Evolutionary conservation across 1,139 yeast genomes (phyloP).

Genomic region (Hyphopichia wangnamkhiaoensis): DNA sequence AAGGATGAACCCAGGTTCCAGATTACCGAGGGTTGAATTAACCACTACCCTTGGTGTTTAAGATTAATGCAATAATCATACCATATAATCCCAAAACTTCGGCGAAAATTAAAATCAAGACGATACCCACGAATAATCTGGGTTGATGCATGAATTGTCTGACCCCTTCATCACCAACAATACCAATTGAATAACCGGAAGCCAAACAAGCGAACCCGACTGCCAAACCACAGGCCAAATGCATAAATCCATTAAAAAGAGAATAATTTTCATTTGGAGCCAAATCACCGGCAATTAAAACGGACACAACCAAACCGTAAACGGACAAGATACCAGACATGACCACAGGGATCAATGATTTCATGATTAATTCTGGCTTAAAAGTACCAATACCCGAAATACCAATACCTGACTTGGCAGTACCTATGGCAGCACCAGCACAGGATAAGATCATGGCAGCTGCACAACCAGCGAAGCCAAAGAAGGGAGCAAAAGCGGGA

Average conservation of each 20-base stretch:
- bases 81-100: conserved; percentile 98
- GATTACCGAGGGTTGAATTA: conserved; percentile 13
- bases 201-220: conserved; percentile 97
- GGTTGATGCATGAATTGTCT: conserved; percentile 97
- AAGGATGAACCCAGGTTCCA: too few relatives aligned
- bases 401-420: conserved; percentile 98
- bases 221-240: conserved; percentile 90
- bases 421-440: conserved; percentile 97
- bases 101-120: conserved; percentile 94
- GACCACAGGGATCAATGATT: conserved; percentile 87
- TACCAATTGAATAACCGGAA: conserved; percentile 98
- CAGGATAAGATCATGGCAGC: conserved; percentile 88
- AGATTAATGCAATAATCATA: conserved; percentile 84
- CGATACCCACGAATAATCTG: conserved; percentile 95
- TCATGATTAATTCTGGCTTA: conserved; percentile 81
- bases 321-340: conserved; percentile 98
- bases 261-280: conserved; percentile 77
- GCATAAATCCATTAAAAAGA: conserved; percentile 94
- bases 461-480: conserved; percentile 95
- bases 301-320: conserved; percentile 94
- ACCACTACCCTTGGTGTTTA: conserved; percentile 85
- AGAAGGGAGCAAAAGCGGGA: conserved; percentile 90
- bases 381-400: conserved; percentile 88
- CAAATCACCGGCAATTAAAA: conserved; percentile 89
- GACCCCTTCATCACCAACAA: conserved; percentile 98